These are phyloP conservation scores for Lasiodiplodia hormozganensis DNA, from an alignment of 2,329 filamentous ascomycete genomes.

Conservation along the genomic window DNA sequence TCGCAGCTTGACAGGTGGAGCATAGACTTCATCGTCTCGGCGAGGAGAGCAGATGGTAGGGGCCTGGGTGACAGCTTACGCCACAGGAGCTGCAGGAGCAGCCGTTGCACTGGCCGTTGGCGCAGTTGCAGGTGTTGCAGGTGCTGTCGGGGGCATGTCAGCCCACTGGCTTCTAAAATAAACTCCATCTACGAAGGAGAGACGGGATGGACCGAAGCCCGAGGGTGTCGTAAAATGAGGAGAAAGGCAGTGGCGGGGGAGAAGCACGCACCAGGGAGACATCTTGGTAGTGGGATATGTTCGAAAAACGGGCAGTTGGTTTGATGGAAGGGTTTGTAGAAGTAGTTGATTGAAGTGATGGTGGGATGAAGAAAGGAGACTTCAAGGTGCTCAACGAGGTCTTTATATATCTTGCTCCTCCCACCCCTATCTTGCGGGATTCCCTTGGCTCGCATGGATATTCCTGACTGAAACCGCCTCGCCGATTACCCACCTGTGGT, in stretches of 20 bases:
- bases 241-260: not conserved
- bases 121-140: constrained; percentile 42
- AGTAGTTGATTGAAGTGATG: constrained; percentile 20
- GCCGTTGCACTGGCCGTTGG: constrained; percentile 40
- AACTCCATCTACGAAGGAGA: not conserved
- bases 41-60: constrained; percentile 3
- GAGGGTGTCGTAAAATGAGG: not conserved
- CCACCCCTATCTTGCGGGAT: constrained; percentile 1
- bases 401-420: constrained; percentile 30
- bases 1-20: not conserved
- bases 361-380: not conserved
- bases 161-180: not conserved
- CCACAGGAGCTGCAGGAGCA: constrained; percentile 43
- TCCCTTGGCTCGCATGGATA: not conserved
- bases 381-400: not conserved
- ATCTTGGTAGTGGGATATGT: constrained; percentile 27
- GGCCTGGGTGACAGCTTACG: constrained; percentile 25
- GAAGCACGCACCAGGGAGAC: constrained; percentile 32
- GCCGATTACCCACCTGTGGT: not conserved
- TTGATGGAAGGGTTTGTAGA: not conserved
- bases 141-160: constrained; percentile 24
- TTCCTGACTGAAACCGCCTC: not conserved
- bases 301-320: constrained; percentile 4
- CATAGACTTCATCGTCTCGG: not conserved
- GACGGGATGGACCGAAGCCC: not conserved